phyloP scores from a whole-genome alignment of 495 filamentous ascomycete genomes.

The Oidiodendron maius region DNA sequence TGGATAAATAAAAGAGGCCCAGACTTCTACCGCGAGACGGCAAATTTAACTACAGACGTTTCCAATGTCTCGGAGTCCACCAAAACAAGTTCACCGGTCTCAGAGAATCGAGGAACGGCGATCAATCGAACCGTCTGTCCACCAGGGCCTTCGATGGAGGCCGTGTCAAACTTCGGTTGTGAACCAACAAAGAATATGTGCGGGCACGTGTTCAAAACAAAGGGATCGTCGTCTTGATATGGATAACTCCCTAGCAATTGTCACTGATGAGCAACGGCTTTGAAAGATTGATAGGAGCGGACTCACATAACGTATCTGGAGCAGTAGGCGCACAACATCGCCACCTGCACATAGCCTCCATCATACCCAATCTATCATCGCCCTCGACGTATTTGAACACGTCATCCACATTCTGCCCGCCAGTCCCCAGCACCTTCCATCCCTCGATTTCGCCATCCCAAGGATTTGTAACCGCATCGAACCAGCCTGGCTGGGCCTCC shows the following conservation, averaged over 20 bases:
- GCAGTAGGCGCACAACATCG: constrained; percentile 88
- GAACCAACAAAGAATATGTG: constrained; percentile 89
- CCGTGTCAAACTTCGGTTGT: constrained; percentile 76
- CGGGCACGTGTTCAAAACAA: constrained; percentile 75
- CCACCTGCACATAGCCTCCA: constrained; percentile 91
- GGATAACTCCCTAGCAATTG: constrained; percentile 75
- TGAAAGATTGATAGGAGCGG: background rate
- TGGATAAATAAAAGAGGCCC: too few relatives aligned
- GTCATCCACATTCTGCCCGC: constrained; percentile 91
- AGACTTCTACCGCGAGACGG: background rate
- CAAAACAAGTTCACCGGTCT: constrained; percentile 77
- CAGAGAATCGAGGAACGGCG: constrained; percentile 71
- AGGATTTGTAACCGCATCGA: constrained; percentile 89
- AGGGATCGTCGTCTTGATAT: constrained; percentile 86
- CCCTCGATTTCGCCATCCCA: constrained; percentile 87
- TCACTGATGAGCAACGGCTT: background rate
- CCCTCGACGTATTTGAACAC: constrained; percentile 81
- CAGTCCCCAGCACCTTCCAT: constrained; percentile 75
- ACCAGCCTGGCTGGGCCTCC: constrained; percentile 61
- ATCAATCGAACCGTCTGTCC: constrained; percentile 69
- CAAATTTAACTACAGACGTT: constrained; percentile 62
- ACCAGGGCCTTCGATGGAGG: constrained; percentile 52
- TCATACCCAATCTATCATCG: constrained; percentile 71
- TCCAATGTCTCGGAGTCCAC: constrained; percentile 83
- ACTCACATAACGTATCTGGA: constrained; percentile 90